These are phyloP conservation scores for Berberis thunbergii DNA, from an alignment of 164 flowering plant genomes.

Conservation along the genomic window DNA sequence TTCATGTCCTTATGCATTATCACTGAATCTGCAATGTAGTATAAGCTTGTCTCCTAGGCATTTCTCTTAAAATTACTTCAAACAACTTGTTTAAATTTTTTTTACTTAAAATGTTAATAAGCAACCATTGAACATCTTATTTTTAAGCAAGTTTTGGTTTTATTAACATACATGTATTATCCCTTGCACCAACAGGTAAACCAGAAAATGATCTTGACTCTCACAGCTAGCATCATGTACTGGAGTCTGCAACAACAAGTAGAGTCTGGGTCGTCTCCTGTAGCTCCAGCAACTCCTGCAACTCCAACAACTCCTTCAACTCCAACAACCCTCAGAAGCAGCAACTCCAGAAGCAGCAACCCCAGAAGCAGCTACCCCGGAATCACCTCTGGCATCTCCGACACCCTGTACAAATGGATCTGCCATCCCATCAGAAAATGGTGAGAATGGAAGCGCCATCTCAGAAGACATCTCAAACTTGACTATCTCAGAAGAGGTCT, in stretches of 20 bases:
- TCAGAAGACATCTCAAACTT: constrained; percentile 45
- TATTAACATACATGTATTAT: neutral
- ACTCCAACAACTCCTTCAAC: constrained; percentile 18
- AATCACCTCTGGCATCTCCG: constrained; percentile 2
- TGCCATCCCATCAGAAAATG: constrained; percentile 14
- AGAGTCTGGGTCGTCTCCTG: constrained; percentile 25
- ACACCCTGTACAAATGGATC: neutral
- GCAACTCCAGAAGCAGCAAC: constrained; percentile 8
- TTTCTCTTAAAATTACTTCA: too few relatives aligned
- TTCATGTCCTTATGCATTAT: too few relatives aligned
- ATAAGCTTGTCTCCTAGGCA: too few relatives aligned
- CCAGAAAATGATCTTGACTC: constrained; percentile 83
- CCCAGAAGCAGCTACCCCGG: neutral
- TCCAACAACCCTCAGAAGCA: constrained; percentile 18
- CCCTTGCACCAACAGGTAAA: constrained; percentile 53
- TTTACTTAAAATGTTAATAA: too few relatives aligned
- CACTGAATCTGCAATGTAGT: too few relatives aligned
- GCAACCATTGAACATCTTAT: too few relatives aligned
- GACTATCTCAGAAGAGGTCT: constrained; percentile 41
- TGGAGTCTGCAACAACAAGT: constrained; percentile 72
- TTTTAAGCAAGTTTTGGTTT: neutral
- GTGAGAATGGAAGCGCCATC: constrained; percentile 32
- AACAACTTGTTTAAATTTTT: too few relatives aligned
- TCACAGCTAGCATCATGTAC: constrained; percentile 87
- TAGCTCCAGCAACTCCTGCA: constrained; percentile 24